Percentiles rank a stretch among this genome's conserved stretches.
Evolutionary conservation across 1,139 yeast species (phyloP).

Genomic region (Spencermartinsiella ligniputridi): DNA sequence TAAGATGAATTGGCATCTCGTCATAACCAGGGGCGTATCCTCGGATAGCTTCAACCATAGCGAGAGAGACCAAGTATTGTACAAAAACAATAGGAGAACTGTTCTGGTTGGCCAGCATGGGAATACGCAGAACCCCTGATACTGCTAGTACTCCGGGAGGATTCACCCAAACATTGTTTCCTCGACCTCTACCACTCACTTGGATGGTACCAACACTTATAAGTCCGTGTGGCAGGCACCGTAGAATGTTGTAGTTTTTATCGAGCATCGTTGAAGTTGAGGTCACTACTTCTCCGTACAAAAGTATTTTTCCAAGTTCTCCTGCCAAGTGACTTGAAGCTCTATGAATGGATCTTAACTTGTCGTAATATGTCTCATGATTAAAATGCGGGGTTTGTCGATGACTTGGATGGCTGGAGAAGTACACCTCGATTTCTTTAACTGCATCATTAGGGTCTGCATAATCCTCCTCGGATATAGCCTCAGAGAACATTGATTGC

Average conservation of each 20-base stretch:
- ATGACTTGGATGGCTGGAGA: constrained; percentile 41
- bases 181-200: constrained; percentile 88
- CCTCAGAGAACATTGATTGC: constrained; percentile 6
- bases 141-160: constrained; percentile 89
- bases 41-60: constrained; percentile 72
- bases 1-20: constrained; percentile 72
- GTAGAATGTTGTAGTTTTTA: constrained; percentile 56
- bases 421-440: constrained; percentile 50
- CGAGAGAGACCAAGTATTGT: constrained; percentile 82
- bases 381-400: constrained; percentile 67
- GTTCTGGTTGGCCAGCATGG: constrained; percentile 29
- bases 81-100: constrained; percentile 62
- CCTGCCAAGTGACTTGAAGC: constrained; percentile 16
- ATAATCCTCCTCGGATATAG: constrained; percentile 24
- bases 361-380: constrained; percentile 49
- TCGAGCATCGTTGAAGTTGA: constrained; percentile 82
- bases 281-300: constrained; percentile 86
- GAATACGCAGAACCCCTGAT: constrained; percentile 64
- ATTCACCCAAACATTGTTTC: constrained; percentile 92
- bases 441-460: constrained; percentile 51
- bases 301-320: constrained; percentile 56
- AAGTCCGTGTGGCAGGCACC: constrained; percentile 64
- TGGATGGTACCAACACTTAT: constrained; percentile 77
- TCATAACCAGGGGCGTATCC: constrained; percentile 64
- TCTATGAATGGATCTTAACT: constrained; percentile 37